Base-by-base conservation (phyloP, 345 rosid genomes). In the Luvunga scandens region DNA sequence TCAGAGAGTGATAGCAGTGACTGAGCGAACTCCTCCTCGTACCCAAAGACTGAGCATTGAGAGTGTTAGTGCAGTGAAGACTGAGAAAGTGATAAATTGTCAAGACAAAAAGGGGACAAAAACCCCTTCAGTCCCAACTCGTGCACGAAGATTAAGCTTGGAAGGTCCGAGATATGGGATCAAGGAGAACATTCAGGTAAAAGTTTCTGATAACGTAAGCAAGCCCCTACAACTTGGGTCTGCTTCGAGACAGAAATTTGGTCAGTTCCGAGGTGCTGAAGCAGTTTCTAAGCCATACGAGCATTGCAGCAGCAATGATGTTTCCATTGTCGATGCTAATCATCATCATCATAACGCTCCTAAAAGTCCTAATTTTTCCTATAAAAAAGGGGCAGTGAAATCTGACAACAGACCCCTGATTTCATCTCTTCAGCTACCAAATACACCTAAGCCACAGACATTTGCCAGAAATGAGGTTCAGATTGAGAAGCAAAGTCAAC, bases 1-100 rank as follows among this genome's bases (percentile, higher is more conserved):
- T 27, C 85, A 82, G 39, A 82, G 74, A 71, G 81, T 78, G 19
- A 87, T 76, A 33, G 45, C 88, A 68, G 69, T 82, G 69, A 71
- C 71, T 16, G 97, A 92, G 61, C 83, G 24, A 82, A 92, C 98
- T 76, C 97, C 99, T 77, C 97, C 92, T 8, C 89, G 88, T 55
- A 36, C 78, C 55, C 82, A 92, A 86, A 91, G 97, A 81, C 78
- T 92, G 80, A 87, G 89, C 83, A 87, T 86, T 33, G 94, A 90
- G 85, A 88, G 79, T 77, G 76, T 89, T 53, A 86, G 87, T 86
- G 79, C 71, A 66, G 69, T 81, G 73, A 91, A 89, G 82, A 70
- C 87, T 42, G 81, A 69, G 75, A 86, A 81, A 68, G 67, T 39
- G 18, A 34, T 69, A 77, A 87, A 87, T 64, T 36, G 61, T 50